These are phyloP conservation scores for Telfairia occidentalis DNA, from an alignment of 331 rosid genomes.

Conservation along the genomic window DNA sequence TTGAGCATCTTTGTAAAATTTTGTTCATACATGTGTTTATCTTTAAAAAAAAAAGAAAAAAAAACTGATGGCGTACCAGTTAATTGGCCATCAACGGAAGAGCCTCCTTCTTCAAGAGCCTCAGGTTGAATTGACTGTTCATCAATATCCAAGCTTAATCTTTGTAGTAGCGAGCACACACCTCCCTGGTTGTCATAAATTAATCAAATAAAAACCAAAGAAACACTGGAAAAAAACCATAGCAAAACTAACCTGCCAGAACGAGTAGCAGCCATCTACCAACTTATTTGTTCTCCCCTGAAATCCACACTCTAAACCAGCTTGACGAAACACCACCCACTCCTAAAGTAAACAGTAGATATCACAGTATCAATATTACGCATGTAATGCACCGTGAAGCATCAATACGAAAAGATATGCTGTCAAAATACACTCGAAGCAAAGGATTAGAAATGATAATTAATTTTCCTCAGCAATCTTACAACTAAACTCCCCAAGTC, in stretches of 20 bases:
- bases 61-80: slow-evolving; percentile 18
- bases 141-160: slow-evolving; percentile 38
- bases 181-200: slow-evolving; percentile 54
- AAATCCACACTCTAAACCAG: slow-evolving; percentile 66
- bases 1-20: not conserved
- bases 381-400: not conserved
- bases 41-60: not conserved
- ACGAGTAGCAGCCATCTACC: slow-evolving; percentile 95
- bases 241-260: slow-evolving; percentile 70
- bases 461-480: slow-evolving; percentile 21
- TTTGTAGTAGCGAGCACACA: slow-evolving; percentile 55
- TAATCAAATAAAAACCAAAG: slow-evolving; percentile 17
- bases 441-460: not conserved
- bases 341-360: slow-evolving; percentile 29
- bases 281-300: slow-evolving; percentile 96
- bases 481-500: slow-evolving; percentile 64
- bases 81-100: slow-evolving; percentile 11
- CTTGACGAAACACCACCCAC: slow-evolving; percentile 85
- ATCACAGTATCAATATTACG: not conserved
- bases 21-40: not conserved
- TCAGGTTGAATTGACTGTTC: slow-evolving; percentile 23
- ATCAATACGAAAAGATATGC: not conserved
- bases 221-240: not conserved
- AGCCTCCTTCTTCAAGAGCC: not conserved
- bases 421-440: not conserved